phyloP scores from a whole-genome alignment of 371 early-diverging fungal genomes.

The Dinochytrium kinnereticum region DNA sequence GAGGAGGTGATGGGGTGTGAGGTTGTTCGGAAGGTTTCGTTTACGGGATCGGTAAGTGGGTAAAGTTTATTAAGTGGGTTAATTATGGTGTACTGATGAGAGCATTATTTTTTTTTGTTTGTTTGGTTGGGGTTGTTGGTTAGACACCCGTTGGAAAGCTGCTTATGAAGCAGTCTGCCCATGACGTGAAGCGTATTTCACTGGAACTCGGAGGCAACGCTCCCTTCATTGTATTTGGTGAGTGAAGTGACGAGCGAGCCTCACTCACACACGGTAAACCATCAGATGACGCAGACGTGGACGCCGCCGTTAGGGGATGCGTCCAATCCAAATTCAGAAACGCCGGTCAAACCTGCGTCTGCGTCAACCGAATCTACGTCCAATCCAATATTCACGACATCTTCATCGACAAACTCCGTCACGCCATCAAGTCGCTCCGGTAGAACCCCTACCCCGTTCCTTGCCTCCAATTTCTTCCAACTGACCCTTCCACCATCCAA shows the following conservation, averaged over 20 bases:
- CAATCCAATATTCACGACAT: conserved; percentile 74
- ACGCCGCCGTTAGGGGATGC: conserved; percentile 65
- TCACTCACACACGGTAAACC: too few species aligned
- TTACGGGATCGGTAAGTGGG: conserved; percentile 69
- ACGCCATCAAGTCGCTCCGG: conserved; percentile 49
- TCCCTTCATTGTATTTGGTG: conserved; percentile 87
- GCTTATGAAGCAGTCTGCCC: conserved; percentile 64
- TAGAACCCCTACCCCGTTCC: background rate
- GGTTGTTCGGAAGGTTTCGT: conserved; percentile 67
- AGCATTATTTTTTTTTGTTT: background rate
- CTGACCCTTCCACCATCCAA: background rate
- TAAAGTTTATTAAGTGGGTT: too few species aligned
- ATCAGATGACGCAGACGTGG: conserved; percentile 71
- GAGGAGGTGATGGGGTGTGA: conserved; percentile 13
- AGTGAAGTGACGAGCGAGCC: too few species aligned
- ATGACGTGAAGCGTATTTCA: conserved; percentile 76
- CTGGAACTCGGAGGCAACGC: conserved; percentile 95
- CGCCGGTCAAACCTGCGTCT: conserved; percentile 71
- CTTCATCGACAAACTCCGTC: conserved; percentile 62
- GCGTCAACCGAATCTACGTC: conserved; percentile 86
- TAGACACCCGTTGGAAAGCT: conserved; percentile 69
- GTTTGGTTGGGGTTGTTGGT: background rate
- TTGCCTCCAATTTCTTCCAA: background rate
- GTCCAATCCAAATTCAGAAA: conserved; percentile 83
- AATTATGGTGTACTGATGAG: too few species aligned